These are phyloP conservation scores for Coniochaeta pulveracea DNA, from an alignment of 2,329 filamentous ascomycete species.

Conservation along the genomic window DNA sequence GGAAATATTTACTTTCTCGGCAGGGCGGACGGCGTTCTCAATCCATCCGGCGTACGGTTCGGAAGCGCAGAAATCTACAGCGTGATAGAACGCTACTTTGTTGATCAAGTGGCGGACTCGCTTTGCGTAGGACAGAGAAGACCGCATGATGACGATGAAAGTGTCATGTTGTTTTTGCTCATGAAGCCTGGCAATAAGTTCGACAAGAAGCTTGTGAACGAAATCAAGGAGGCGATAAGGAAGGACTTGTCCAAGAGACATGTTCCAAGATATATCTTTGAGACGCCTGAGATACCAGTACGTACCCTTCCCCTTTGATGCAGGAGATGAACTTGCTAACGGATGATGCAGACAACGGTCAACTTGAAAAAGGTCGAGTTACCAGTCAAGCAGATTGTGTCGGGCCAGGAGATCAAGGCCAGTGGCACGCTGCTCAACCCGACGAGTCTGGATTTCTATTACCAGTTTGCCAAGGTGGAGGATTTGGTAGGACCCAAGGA, in stretches of 20 bases:
- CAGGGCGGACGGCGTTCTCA: slow-evolving; percentile 67
- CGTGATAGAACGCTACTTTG: slow-evolving; percentile 57
- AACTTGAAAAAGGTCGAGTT: slow-evolving; percentile 81
- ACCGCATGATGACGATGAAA: slow-evolving; percentile 41
- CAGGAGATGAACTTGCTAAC: slow-evolving; percentile 8
- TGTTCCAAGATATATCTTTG: slow-evolving; percentile 68
- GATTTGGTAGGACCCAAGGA: slow-evolving; percentile 36
- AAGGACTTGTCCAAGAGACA: slow-evolving; percentile 60
- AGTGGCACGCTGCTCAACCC: slow-evolving; percentile 71
- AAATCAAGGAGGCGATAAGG: slow-evolving; percentile 54
- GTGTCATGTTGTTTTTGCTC: slow-evolving; percentile 42
- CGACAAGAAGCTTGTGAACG: slow-evolving; percentile 38
- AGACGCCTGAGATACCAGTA: slow-evolving; percentile 72
- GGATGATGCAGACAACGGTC: slow-evolving; percentile 51
- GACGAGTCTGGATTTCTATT: slow-evolving; percentile 64
- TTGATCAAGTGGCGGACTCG: slow-evolving; percentile 53
- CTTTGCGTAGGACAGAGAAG: slow-evolving; percentile 71
- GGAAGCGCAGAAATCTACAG: slow-evolving; percentile 72
- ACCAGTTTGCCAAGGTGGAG: slow-evolving; percentile 66
- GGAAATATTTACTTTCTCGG: slow-evolving; percentile 56
- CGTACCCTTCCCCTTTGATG: slow-evolving; percentile 16
- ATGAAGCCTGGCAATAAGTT: slow-evolving; percentile 47
- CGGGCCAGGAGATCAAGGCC: slow-evolving; percentile 60
- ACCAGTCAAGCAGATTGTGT: slow-evolving; percentile 76
- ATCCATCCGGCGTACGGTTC: slow-evolving; percentile 69